phyloP scores from a whole-genome alignment of 139 green algal genomes.

The Chlorella sp. region DNA sequence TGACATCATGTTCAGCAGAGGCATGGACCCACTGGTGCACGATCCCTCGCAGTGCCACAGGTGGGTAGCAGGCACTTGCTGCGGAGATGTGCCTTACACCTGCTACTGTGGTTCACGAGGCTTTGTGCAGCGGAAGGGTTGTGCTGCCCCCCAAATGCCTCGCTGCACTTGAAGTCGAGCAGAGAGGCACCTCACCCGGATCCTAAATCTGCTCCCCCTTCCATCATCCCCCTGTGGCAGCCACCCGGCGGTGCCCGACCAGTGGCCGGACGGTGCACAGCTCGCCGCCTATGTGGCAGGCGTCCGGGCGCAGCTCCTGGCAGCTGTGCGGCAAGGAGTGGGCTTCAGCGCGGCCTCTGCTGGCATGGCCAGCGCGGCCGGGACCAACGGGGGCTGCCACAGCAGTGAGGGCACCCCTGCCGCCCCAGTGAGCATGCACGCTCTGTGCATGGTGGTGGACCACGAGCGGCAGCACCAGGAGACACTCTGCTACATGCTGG shows the following conservation, averaged over 20 bases:
- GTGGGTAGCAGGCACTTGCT: no score
- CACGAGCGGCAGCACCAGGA: constrained; percentile 72
- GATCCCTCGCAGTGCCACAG: constrained; percentile 62
- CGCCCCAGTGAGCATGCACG: constrained; percentile 55
- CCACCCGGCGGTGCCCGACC: constrained; percentile 51
- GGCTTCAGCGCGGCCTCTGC: neutral
- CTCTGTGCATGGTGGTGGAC: constrained; percentile 11
- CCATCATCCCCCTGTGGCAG: no score
- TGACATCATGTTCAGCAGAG: constrained; percentile 62
- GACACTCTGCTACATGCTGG: constrained; percentile 72
- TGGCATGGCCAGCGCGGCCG: neutral
- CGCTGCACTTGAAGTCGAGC: no score
- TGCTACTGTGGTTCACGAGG: no score
- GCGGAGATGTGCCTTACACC: no score
- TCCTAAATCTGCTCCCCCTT: no score
- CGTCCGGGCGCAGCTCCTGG: neutral
- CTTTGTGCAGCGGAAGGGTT: no score
- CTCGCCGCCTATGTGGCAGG: constrained; percentile 43
- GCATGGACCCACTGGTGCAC: constrained; percentile 66
- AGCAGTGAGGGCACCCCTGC: no score
- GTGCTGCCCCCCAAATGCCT: no score
- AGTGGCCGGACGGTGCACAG: constrained; percentile 51
- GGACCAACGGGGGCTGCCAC: neutral
- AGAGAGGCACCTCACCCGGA: no score
- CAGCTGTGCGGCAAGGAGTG: neutral